Percentiles rank a stretch among this genome's conserved stretches.
Conservation (phyloP, 768 basidiomycete species). For the Podaxis rugospora region DNA sequence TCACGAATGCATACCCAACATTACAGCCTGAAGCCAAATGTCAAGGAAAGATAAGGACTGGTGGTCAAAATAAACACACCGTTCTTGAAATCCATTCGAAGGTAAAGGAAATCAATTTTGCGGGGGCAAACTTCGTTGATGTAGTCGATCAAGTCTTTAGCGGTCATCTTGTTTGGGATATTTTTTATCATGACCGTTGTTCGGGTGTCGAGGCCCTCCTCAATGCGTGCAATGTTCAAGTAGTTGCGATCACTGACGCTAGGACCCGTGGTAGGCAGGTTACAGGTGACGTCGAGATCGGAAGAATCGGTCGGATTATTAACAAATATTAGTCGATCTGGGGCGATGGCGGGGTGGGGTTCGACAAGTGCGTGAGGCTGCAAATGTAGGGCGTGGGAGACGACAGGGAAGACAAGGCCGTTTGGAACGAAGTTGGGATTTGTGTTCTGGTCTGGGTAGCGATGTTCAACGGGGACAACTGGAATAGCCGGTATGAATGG, state of each 20-base stretch:
- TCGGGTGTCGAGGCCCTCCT: constrained; percentile 71
- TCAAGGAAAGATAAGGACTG: not conserved
- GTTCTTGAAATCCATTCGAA: constrained; percentile 83
- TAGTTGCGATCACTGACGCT: constrained; percentile 32
- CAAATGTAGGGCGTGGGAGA: not conserved
- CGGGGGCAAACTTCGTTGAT: constrained; percentile 72
- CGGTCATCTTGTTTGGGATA: constrained; percentile 89
- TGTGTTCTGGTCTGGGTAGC: not conserved
- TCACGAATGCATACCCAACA: constrained; percentile 85
- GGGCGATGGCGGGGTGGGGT: not conserved
- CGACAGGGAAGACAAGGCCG: not conserved
- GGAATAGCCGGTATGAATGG: constrained; percentile 5
- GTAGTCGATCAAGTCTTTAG: constrained; percentile 63
- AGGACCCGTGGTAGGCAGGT: constrained; percentile 18
- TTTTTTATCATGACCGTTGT: constrained; percentile 92
- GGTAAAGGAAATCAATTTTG: constrained; percentile 81
- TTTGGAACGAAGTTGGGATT: constrained; percentile 1
- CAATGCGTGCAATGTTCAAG: constrained; percentile 67
- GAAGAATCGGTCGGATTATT: not conserved
- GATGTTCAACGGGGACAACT: constrained; percentile 4
- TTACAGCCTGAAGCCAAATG: constrained; percentile 52
- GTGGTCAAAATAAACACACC: constrained; percentile 37
- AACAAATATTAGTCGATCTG: constrained; percentile 1
- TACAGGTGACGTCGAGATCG: not conserved
- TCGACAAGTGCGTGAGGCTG: not conserved